A percentile compares a stretch with the other conserved stretches of the same genome.
These are phyloP conservation scores for Typha latifolia DNA, from an alignment of 176 grass and related monocot species.

Conservation along the genomic window DNA sequence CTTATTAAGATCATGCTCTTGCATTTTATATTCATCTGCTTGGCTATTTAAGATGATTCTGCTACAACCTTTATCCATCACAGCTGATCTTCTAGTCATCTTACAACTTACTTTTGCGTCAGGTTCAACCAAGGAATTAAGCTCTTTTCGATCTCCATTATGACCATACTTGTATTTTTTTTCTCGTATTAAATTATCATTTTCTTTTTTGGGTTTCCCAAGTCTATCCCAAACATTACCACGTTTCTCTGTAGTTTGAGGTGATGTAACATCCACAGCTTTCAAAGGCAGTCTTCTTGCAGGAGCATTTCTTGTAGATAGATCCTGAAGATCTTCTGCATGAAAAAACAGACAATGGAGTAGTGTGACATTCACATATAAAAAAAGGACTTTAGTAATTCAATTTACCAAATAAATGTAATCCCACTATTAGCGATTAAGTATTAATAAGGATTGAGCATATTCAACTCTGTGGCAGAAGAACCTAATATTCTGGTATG, in stretches of 20 bases:
- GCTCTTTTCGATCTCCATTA: constrained; percentile 31
- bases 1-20: constrained; percentile 3
- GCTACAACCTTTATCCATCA: constrained; percentile 22
- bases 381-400: not conserved
- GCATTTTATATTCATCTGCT: constrained; percentile 14
- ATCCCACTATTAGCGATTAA: not conserved
- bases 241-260: constrained; percentile 28
- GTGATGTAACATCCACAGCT: constrained; percentile 16
- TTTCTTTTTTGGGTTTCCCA: constrained; percentile 33
- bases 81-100: constrained; percentile 16
- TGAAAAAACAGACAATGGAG: constrained; percentile 5
- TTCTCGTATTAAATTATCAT: constrained; percentile 20
- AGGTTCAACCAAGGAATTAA: constrained; percentile 27
- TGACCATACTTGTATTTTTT: constrained; percentile 16
- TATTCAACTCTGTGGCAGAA: not conserved
- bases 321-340: constrained; percentile 33
- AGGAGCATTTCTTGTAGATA: constrained; percentile 24
- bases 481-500: not conserved
- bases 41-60: constrained; percentile 21
- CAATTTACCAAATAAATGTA: not conserved
- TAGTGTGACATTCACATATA: not conserved
- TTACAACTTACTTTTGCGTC: constrained; percentile 16
- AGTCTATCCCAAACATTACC: constrained; percentile 74
- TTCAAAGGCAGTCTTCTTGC: constrained; percentile 27
- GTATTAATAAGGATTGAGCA: not conserved